Evolutionary conservation across 257 asterid genomes (phyloP).

Genomic region (Dorcoceras hygrometricum): DNA sequence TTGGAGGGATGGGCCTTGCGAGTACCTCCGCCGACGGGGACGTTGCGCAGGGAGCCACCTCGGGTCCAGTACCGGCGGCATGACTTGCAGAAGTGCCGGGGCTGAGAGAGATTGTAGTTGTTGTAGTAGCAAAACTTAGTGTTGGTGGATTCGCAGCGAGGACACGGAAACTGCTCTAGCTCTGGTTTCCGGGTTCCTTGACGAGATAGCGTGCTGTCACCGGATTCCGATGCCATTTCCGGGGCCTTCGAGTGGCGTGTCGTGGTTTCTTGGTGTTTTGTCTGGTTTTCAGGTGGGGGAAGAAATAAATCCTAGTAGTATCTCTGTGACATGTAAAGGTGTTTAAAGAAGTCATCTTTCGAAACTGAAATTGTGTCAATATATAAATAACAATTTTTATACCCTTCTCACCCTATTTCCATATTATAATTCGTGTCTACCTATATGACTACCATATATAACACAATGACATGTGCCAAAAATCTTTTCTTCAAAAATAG

Average conservation of each 20-base stretch:
- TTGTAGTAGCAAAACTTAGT: constrained; percentile 65
- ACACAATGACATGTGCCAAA: no score
- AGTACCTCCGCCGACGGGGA: constrained; percentile 62
- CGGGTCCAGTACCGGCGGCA: constrained; percentile 69
- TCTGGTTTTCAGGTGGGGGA: constrained; percentile 20
- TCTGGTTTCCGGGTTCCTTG: constrained; percentile 25
- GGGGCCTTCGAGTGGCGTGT: background rate
- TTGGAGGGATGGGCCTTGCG: constrained; percentile 35
- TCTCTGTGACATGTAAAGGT: background rate
- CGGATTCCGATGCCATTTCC: constrained; percentile 32
- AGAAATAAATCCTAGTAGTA: constrained; percentile 7
- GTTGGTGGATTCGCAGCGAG: constrained; percentile 55
- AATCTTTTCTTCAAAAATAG: no score
- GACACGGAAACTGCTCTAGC: constrained; percentile 45
- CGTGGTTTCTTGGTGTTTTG: background rate
- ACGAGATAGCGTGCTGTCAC: constrained; percentile 29
- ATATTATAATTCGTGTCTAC: no score
- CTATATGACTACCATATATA: no score
- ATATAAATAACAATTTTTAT: no score
- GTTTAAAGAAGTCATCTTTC: no score
- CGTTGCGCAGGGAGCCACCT: constrained; percentile 51
- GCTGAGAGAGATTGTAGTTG: constrained; percentile 65
- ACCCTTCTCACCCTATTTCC: no score
- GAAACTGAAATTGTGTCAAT: background rate
- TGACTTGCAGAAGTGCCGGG: constrained; percentile 57